Evolutionary conservation across 768 basidiomycete genomes (phyloP), one percentile per base, ranked within the genome.

Genomic region (Sporobolomyces phaffii): DNA sequence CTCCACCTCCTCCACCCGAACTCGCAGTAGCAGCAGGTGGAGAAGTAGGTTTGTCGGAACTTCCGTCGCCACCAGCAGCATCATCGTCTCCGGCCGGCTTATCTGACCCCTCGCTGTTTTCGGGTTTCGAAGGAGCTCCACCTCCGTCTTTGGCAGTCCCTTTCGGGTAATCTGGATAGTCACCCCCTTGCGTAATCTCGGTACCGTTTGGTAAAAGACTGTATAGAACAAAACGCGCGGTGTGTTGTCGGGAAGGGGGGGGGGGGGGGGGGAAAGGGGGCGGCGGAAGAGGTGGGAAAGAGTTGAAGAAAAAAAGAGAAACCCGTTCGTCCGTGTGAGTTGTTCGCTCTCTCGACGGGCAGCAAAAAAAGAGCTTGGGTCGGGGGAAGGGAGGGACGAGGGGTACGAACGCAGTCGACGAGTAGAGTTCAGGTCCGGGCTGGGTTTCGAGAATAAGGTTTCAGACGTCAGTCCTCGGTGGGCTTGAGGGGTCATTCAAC

Each of bases 181-280:
- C 61, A 5, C 28, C 50, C 18, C 63, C 56, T 40, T 53, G 64
- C 3, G 49, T 58, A 36, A 44, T 53, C 29, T 36, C 41, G 26
- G 58, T 44, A 4, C 64, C 64, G 44, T 60, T 65, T 9, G 50
- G 64, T 7, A 65, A 51, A 0, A 14, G 47, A 1, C 63, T 64
- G 52, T n/a, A n/a, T n/a, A n/a, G n/a, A n/a, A n/a, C n/a, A n/a
- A n/a, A n/a, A n/a, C n/a, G n/a, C n/a, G n/a, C n/a, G n/a, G n/a
- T n/a, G n/a, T n/a, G n/a, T n/a, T n/a, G n/a, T n/a, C n/a, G n/a
- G n/a, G n/a, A n/a, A n/a, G n/a, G n/a, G n/a, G n/a, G n/a, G n/a
- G n/a, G n/a, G n/a, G n/a, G n/a, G n/a, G n/a, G n/a, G n/a, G n/a
- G n/a, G n/a, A n/a, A n/a, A n/a, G n/a, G n/a, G n/a, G n/a, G n/a